Conservation (phyloP, 345 rosid genomes). For the Hibiscus tridactylites region DNA sequence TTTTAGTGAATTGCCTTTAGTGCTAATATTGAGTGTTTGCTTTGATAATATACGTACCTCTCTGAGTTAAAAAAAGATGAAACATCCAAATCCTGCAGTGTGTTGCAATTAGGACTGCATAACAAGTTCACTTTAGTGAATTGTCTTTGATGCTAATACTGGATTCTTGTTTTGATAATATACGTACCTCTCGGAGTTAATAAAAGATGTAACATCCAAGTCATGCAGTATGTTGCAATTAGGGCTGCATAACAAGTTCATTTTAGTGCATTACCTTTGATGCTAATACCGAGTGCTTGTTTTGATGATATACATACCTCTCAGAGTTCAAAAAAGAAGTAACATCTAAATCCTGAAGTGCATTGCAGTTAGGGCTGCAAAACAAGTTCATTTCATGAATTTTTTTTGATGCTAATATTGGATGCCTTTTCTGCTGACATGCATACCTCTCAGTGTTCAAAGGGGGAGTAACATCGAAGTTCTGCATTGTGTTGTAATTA, state of each 20-base stretch:
- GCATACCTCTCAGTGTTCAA: not conserved
- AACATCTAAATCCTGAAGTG: not conserved
- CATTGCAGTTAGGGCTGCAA: not conserved
- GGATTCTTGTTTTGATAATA: not conserved
- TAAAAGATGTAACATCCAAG: not conserved
- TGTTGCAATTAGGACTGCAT: not conserved
- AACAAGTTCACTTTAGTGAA: not conserved
- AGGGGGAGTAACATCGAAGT: not conserved
- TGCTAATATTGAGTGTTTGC: not conserved
- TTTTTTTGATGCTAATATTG: not conserved
- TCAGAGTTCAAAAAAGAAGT: not conserved
- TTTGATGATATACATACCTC: not conserved
- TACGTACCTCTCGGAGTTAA: not conserved
- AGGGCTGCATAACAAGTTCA: not conserved
- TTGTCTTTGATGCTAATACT: too few species aligned
- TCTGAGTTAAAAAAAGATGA: not conserved
- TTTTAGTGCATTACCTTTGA: not conserved
- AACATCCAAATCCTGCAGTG: not conserved
- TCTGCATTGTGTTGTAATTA: not conserved
- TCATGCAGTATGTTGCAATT: not conserved
- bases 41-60: not conserved
- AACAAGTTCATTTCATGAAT: not conserved
- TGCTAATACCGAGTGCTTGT: not conserved
- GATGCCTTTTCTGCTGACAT: not conserved
- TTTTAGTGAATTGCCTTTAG: too few species aligned